Percentiles rank a stretch among this genome's conserved stretches.
Evolutionary conservation across 106 monocot genomes (phyloP).

Genomic region (Xerophyta viscosa): DNA sequence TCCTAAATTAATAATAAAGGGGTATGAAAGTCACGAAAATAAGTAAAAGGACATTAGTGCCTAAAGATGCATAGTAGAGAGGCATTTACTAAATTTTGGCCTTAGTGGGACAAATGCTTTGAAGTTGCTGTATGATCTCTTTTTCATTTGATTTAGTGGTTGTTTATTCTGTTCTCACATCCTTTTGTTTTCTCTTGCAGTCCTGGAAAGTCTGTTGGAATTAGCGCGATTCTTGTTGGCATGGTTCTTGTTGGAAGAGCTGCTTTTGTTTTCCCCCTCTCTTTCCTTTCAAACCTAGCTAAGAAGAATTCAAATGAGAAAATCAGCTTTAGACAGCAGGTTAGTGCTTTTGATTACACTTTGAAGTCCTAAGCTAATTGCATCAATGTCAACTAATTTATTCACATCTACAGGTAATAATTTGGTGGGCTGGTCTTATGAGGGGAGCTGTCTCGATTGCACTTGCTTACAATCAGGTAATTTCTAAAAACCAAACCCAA

Average conservation of each 20-base stretch:
- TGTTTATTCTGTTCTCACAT: too few species aligned
- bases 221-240: conserved; percentile 69
- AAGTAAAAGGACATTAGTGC: too few species aligned
- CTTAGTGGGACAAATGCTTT: too few species aligned
- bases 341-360: conserved; percentile 16
- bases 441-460: conserved; percentile 99
- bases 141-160: too few species aligned
- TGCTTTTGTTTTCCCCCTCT: conserved; percentile 97
- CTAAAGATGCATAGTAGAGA: too few species aligned
- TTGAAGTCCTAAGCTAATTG: not conserved
- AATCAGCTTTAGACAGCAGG: conserved; percentile 68
- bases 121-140: too few species aligned
- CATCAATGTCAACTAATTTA: not conserved
- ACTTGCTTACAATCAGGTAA: conserved; percentile 98
- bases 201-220: conserved; percentile 77
- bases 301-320: conserved; percentile 52
- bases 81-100: too few species aligned
- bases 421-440: conserved; percentile 99
- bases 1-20: too few species aligned
- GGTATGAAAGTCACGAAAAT: too few species aligned
- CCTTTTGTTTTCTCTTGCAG: too few species aligned
- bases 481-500: not conserved
- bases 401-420: conserved; percentile 49
- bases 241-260: conserved; percentile 81
- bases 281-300: conserved; percentile 82